Evolutionary conservation across 1,284 basidiomycete species (phyloP), one percentile per base, ranked within the genome.

Genomic region (Entoloma clypeatum): DNA sequence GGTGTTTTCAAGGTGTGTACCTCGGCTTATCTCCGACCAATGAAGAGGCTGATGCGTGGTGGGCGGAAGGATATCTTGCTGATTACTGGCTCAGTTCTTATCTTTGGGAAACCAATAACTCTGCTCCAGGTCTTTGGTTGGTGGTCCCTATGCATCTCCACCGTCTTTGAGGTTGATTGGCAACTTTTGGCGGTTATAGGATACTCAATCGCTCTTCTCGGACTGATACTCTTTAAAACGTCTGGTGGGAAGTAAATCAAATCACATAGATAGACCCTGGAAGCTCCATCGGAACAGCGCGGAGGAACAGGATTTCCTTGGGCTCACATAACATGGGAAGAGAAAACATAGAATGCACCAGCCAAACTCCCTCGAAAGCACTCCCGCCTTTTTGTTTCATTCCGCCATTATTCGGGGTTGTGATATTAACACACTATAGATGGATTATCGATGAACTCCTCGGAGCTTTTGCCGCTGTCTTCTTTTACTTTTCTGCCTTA

Each of bases 1-100:
- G 95, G 95, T 47, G 94, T 99, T 11, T 85, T 97, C 69, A 92
- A 92, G 76, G 86, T 86, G 39, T 30, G 69, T 52, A 39, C 16
- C 16, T 6, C 35, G 22, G 14, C 25, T 14, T 42, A 21, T 40
- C 24, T 34, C 26, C 17, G 19, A n/a, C n/a, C 6, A n/a, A 31
- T 3, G 19, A 32, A 48, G 32, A 53, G n/a, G 19, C 37, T 29
- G 18, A 33, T 35, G 41, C 10, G 33, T 13, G 31, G 25, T 19
- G 16, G 23, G 16, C 7, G 18, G 36, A 59, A 87, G 86, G 93
- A 98, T 62, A 97, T 98, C 50, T 75, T 98, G 25, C 81, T 98
- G 50, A 93, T 99, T 65, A 73, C 81, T 4, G 92, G 91, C 36
- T 90, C 87, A 2, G 92, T 95, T 42, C 63, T 92, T 47, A 69